phyloP scores from a whole-genome alignment of 345 rosid genomes.

The Arabis hirsuta region DNA sequence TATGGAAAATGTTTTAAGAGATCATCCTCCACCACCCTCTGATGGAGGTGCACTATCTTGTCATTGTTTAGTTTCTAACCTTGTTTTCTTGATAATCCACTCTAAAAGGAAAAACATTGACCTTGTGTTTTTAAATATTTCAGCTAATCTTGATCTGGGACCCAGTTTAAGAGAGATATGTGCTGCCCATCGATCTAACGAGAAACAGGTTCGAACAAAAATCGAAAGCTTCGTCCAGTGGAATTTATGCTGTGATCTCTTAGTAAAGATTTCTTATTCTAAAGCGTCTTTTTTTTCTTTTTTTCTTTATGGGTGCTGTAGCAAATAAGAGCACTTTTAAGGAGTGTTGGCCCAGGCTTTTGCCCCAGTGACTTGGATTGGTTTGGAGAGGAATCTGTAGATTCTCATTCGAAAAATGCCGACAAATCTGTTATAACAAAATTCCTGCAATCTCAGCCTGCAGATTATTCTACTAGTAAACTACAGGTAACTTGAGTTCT shows the following conservation, averaged over 20 bases:
- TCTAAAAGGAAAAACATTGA: neutral
- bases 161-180: conserved; percentile 86
- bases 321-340: conserved; percentile 91
- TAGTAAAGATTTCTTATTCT: conserved; percentile 23
- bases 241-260: conserved; percentile 13
- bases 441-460: conserved; percentile 80
- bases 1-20: conserved; percentile 74
- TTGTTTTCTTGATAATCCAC: conserved; percentile 16
- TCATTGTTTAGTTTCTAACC: conserved; percentile 10
- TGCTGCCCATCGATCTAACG: conserved; percentile 85
- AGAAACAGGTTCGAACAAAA: conserved; percentile 70
- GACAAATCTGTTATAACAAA: conserved; percentile 82
- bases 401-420: conserved; percentile 67
- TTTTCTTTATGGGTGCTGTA: conserved; percentile 46
- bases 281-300: conserved; percentile 4
- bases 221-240: conserved; percentile 11
- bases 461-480: conserved; percentile 79
- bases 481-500: conserved; percentile 64
- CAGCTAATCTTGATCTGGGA: conserved; percentile 82
- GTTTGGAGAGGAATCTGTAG: conserved; percentile 65
- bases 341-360: conserved; percentile 72
- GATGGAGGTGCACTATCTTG: conserved; percentile 64
- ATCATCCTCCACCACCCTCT: conserved; percentile 63
- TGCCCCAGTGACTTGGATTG: conserved; percentile 81
- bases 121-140: conserved; percentile 4